Percentiles rank a stretch among this genome's conserved stretches.
Evolutionary conservation across 352 stramenopile species (phyloP).

Genomic region (Phytopythium litorale): DNA sequence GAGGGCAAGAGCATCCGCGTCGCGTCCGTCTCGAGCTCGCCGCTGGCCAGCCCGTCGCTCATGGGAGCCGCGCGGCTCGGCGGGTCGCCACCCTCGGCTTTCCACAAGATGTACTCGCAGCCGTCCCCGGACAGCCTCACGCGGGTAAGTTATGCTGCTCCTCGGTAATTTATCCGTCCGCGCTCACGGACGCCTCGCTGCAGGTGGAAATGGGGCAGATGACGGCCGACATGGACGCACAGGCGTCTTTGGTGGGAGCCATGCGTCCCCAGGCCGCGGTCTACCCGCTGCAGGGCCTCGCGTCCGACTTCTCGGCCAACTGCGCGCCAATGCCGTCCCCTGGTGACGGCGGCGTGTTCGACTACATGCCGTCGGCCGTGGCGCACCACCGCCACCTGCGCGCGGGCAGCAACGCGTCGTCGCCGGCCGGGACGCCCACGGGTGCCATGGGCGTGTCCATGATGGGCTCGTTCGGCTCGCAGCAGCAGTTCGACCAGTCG

Average conservation of each 20-base stretch:
- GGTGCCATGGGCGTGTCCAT: constrained; percentile 16
- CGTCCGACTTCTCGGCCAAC: constrained; percentile 9
- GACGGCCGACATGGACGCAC: not conserved
- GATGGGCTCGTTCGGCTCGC: constrained; percentile 24
- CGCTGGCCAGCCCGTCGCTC: constrained; percentile 17
- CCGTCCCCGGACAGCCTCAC: constrained; percentile 22
- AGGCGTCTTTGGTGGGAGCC: not conserved
- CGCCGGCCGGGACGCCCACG: not conserved
- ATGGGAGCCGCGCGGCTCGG: constrained; percentile 1
- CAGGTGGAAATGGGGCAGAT: not conserved
- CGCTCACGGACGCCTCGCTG: not conserved
- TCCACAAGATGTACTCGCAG: constrained; percentile 58
- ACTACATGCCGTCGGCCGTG: constrained; percentile 43
- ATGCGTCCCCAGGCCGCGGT: constrained; percentile 16
- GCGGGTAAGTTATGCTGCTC: constrained; percentile 13
- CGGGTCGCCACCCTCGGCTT: constrained; percentile 33
- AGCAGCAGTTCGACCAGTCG: constrained; percentile 6
- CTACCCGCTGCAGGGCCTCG: constrained; percentile 22
- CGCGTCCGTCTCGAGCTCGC: constrained; percentile 43
- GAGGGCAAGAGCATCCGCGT: constrained; percentile 81
- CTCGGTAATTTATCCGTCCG: not conserved
- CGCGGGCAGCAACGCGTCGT: not conserved
- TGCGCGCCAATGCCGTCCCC: constrained; percentile 2
- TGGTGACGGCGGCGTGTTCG: constrained; percentile 14
- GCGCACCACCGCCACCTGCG: constrained; percentile 25